Conservation (phyloP, 495 filamentous ascomycete species). For the Neurospora sp. region DNA sequence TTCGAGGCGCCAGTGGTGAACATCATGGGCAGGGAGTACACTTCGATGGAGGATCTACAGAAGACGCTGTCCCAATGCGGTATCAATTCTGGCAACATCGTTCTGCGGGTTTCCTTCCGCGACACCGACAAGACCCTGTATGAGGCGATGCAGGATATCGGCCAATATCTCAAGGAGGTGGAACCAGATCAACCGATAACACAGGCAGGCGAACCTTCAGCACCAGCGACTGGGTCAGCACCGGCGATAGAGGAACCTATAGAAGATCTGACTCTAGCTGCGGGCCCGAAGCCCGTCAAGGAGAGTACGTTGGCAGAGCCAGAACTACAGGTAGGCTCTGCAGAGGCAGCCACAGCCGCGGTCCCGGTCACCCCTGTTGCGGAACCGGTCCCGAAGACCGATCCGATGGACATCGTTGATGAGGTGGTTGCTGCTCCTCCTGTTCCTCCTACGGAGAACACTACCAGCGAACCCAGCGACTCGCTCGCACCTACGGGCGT, state of each 20-base stretch:
- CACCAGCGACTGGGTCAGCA: slow-evolving; percentile 6
- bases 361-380: not conserved
- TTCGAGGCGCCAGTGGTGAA: slow-evolving; percentile 81
- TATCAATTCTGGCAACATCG: slow-evolving; percentile 67
- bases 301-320: slow-evolving; percentile 1
- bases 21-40: slow-evolving; percentile 67
- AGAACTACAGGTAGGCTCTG: slow-evolving; percentile 1
- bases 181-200: slow-evolving; percentile 15
- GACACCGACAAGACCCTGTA: slow-evolving; percentile 69
- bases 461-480: slow-evolving; percentile 10
- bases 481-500: slow-evolving; percentile 48
- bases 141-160: slow-evolving; percentile 75
- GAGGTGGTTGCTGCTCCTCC: not conserved
- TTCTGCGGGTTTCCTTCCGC: slow-evolving; percentile 69
- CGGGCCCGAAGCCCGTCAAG: not conserved
- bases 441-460: not conserved
- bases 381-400: not conserved
- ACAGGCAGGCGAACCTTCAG: not conserved
- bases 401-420: not conserved
- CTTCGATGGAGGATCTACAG: slow-evolving; percentile 68
- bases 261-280: slow-evolving; percentile 3
- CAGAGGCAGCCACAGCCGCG: not conserved
- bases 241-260: slow-evolving; percentile 11
- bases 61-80: slow-evolving; percentile 82
- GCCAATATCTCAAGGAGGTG: slow-evolving; percentile 50